Percentiles rank a stretch among this genome's conserved stretches.
Conservation (phyloP, 2,329 filamentous ascomycete genomes). For the Lachnellula suecica region DNA sequence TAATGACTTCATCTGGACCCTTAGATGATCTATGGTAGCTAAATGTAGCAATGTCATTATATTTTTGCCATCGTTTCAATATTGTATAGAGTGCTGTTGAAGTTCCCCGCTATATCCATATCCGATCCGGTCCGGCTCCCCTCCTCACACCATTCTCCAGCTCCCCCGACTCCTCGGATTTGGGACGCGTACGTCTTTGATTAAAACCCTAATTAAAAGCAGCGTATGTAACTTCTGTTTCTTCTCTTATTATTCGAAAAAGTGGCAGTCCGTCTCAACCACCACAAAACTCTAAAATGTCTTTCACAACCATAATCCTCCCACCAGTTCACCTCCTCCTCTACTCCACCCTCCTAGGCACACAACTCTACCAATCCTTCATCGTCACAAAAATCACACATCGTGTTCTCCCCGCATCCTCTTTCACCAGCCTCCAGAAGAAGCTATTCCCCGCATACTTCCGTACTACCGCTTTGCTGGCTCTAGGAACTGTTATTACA, state of each 20-base stretch:
- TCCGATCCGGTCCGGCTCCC: background rate
- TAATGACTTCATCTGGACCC: too few species aligned
- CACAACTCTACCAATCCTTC: slow-evolving; percentile 33
- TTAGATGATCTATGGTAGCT: too few species aligned
- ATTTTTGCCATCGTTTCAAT: too few species aligned
- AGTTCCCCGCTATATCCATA: background rate
- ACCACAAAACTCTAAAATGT: background rate
- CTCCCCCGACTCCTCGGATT: background rate
- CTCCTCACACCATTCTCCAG: background rate
- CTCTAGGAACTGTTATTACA: slow-evolving; percentile 35
- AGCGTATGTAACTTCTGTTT: too few species aligned
- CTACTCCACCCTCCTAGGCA: slow-evolving; percentile 6
- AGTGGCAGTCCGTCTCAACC: background rate
- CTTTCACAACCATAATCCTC: background rate
- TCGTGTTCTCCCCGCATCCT: slow-evolving; percentile 33
- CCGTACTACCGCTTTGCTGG: slow-evolving; percentile 35
- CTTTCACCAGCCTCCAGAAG: slow-evolving; percentile 40
- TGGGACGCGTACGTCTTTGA: background rate
- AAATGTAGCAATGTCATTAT: too few species aligned
- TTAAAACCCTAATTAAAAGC: too few species aligned
- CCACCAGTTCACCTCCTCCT: background rate
- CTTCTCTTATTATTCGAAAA: background rate
- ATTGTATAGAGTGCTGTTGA: background rate
- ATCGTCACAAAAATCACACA: slow-evolving; percentile 40
- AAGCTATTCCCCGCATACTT: slow-evolving; percentile 41